phyloP scores from a whole-genome alignment of 352 stramenopile genomes.

The Aphanomyces euteiches region DNA sequence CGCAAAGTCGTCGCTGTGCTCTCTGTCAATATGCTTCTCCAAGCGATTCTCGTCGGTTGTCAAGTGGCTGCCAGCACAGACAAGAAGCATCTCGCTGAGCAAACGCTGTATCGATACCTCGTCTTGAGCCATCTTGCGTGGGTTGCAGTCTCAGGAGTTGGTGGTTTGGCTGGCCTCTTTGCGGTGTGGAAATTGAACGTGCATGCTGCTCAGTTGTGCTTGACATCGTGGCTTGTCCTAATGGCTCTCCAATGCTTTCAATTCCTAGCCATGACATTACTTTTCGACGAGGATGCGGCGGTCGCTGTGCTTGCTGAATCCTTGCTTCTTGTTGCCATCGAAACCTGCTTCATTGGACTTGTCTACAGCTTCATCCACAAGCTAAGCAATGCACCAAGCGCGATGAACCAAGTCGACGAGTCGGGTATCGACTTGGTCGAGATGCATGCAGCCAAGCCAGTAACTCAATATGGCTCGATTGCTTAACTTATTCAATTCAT shows the following conservation, averaged over 20 bases:
- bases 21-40: constrained; percentile 25
- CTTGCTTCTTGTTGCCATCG: too few species aligned
- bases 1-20: constrained; percentile 5
- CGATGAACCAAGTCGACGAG: too few species aligned
- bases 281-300: too few species aligned
- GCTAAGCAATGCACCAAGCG: too few species aligned
- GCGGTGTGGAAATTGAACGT: not conserved
- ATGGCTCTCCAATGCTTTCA: constrained; percentile 6
- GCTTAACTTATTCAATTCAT: too few species aligned
- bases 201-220: not conserved
- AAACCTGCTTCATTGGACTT: too few species aligned
- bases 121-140: constrained; percentile 8
- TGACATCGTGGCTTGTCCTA: constrained; percentile 17
- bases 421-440: too few species aligned
- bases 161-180: constrained; percentile 18
- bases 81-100: not conserved
- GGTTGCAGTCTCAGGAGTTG: constrained; percentile 16
- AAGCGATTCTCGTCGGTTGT: constrained; percentile 7
- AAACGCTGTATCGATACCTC: not conserved
- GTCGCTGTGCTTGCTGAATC: too few species aligned
- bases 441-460: too few species aligned
- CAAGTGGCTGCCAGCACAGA: constrained; percentile 4
- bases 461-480: too few species aligned
- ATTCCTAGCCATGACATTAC: not conserved
- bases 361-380: too few species aligned